These are phyloP conservation scores for Scheffersomyces segobiensis DNA, from an alignment of 1,139 yeast species.

Conservation along the genomic window DNA sequence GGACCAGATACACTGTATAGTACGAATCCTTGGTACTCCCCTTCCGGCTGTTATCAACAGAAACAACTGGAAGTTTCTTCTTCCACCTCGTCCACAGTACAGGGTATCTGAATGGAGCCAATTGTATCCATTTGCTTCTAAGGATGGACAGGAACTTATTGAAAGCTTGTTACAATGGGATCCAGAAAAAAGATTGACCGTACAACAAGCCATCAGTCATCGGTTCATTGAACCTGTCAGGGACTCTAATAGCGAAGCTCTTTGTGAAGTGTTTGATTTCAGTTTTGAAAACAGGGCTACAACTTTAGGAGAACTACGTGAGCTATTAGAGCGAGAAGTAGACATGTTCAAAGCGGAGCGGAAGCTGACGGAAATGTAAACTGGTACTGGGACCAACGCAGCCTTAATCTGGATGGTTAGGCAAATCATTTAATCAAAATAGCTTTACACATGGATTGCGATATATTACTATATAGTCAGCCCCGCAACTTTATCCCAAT, in stretches of 20 bases:
- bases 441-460: neutral
- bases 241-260: slow-evolving; percentile 51
- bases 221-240: slow-evolving; percentile 50
- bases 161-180: slow-evolving; percentile 64
- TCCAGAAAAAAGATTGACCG: slow-evolving; percentile 44
- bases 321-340: slow-evolving; percentile 48
- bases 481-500: neutral
- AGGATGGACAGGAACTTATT: slow-evolving; percentile 48
- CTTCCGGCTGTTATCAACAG: slow-evolving; percentile 33
- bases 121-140: slow-evolving; percentile 61
- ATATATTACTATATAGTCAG: neutral
- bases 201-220: slow-evolving; percentile 54
- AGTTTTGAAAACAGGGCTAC: slow-evolving; percentile 51
- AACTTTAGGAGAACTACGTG: slow-evolving; percentile 41
- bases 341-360: slow-evolving; percentile 25
- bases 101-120: slow-evolving; percentile 45
- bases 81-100: slow-evolving; percentile 39
- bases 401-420: neutral
- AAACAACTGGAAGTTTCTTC: slow-evolving; percentile 34
- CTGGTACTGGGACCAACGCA: neutral
- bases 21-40: slow-evolving; percentile 66
- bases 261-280: slow-evolving; percentile 55
- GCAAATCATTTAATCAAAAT: neutral
- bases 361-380: neutral
- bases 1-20: slow-evolving; percentile 64